Percentiles rank a stretch among this genome's conserved stretches.
Conservation (phyloP, 176 grass and related monocot species). For the Guadua angustifolia region DNA sequence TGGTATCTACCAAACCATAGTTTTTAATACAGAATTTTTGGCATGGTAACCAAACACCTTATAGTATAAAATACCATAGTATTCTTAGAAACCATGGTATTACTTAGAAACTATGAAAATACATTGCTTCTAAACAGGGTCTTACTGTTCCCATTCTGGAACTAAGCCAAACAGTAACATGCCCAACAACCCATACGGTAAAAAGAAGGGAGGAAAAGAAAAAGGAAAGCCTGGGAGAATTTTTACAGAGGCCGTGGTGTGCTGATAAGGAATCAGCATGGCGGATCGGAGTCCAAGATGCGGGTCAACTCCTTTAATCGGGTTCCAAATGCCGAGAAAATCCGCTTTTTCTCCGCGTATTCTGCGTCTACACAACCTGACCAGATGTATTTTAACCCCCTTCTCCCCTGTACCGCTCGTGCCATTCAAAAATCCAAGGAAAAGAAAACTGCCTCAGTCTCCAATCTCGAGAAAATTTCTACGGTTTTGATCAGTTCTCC, state of each 20-base stretch:
- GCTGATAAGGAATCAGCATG: slow-evolving; percentile 23
- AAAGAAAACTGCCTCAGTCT: slow-evolving; percentile 2
- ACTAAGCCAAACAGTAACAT: background rate
- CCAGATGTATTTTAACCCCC: slow-evolving; percentile 10
- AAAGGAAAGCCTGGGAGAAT: slow-evolving; percentile 37
- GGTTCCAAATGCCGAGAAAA: slow-evolving; percentile 67
- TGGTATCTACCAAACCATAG: too few species aligned
- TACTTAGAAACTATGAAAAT: too few species aligned
- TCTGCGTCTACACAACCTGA: slow-evolving; percentile 22
- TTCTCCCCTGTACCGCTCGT: background rate
- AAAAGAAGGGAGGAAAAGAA: slow-evolving; percentile 26
- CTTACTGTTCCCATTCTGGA: background rate
- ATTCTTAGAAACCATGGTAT: too few species aligned
- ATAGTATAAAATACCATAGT: too few species aligned
- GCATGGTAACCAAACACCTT: too few species aligned
- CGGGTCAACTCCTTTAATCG: slow-evolving; percentile 56
- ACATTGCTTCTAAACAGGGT: too few species aligned
- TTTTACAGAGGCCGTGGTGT: slow-evolving; percentile 16
- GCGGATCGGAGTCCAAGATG: slow-evolving; percentile 39
- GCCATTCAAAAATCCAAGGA: slow-evolving; percentile 35
- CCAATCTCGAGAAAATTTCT: slow-evolving; percentile 48
- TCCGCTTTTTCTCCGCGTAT: slow-evolving; percentile 51
- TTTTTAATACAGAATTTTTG: too few species aligned
- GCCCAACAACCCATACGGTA: background rate
- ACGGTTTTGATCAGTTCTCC: background rate